Evolutionary conservation across 495 filamentous ascomycete genomes (phyloP), one percentile per base, ranked within the genome.

Genomic region (Penicillium nucicola): DNA sequence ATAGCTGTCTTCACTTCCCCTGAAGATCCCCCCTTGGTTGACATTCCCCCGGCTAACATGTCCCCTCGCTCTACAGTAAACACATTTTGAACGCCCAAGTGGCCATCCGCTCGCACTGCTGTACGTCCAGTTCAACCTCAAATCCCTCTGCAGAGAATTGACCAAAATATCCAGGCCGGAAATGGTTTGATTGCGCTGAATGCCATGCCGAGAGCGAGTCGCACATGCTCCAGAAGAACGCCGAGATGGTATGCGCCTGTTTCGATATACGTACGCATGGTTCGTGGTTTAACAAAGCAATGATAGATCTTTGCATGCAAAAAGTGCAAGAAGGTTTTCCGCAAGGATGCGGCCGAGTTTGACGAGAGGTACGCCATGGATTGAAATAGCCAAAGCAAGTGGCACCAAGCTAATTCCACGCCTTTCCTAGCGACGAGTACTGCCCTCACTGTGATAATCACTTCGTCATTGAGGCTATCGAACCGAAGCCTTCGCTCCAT

Each of bases 381-480:
- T 34, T 20, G 34, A 44, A 17, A 32, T 39, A 17, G 43, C 32
- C 13, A 45, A 53, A 48, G 23, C 8, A 48, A 35, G 15, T 14
- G 11, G 13, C 35, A 53, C 35, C 43, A 37, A 39, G 25, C n/a
- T 32, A 28, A 19, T 32, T 22, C 14, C 33, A 18, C 20, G 4
- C n/a, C 15, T 38, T 33, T 47, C 20, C 30, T 52, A 89, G 89
- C 66, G 95, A 98, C 76, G 95, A 98, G 70, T 97, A 95, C 75
- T 97, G 93, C 74, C 95, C 93, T n/a, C 88, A 96, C 73, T 98
- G 93, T 77, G 93, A 98, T 68, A 98, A 98, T 69, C 93, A 97
- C 70, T 98, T 90, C 64, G 86, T 97, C 18, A 71, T 97, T 50
- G 92, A 97, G 14, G 93, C 93, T 19, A 63, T 86, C 48, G 88